Evolutionary conservation across 2,329 filamentous ascomycete species (phyloP).

Genomic region (Ceratocystis colombiana): DNA sequence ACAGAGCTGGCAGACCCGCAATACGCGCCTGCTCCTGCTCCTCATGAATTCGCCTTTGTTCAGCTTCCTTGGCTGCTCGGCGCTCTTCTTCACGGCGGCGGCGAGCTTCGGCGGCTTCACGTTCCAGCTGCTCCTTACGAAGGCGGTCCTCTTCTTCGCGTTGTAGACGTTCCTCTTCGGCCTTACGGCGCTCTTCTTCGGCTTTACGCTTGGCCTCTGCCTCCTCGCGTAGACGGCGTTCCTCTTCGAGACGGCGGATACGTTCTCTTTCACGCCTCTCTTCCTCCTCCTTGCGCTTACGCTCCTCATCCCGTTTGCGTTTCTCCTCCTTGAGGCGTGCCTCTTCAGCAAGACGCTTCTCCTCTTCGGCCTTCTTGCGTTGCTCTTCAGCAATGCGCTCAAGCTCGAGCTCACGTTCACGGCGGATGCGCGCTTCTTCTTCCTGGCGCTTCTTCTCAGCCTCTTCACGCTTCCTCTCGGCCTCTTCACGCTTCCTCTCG

Average conservation of each 20-base stretch:
- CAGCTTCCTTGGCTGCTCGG: constrained; percentile 42
- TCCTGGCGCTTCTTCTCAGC: constrained; percentile 31
- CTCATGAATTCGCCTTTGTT: constrained; percentile 41
- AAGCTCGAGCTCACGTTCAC: constrained; percentile 16
- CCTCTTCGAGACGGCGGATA: constrained; percentile 26
- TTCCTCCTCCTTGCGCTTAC: constrained; percentile 34
- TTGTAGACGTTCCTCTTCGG: constrained; percentile 34
- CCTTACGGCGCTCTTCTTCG: constrained; percentile 34
- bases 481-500: constrained; percentile 31
- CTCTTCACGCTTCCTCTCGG: constrained; percentile 32
- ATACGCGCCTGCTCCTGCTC: constrained; percentile 47
- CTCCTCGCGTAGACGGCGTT: constrained; percentile 26
- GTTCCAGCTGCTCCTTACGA: constrained; percentile 38
- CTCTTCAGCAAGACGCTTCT: constrained; percentile 29
- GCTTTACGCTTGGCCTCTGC: constrained; percentile 31
- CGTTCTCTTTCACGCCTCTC: constrained; percentile 29
- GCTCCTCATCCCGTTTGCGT: constrained; percentile 35
- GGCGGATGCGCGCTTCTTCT: constrained; percentile 22
- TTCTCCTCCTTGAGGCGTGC: constrained; percentile 31
- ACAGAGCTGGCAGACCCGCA: constrained; percentile 48
- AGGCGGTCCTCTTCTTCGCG: constrained; percentile 41
- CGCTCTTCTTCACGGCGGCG: constrained; percentile 42
- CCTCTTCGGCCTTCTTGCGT: constrained; percentile 32
- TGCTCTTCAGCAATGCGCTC: constrained; percentile 24
- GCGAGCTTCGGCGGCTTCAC: constrained; percentile 43